A percentile compares a stretch with the other conserved stretches of the same genome.
These are phyloP conservation scores for Sugiyamaella floridensis DNA, from an alignment of 805 yeast genomes.

Conservation along the genomic window DNA sequence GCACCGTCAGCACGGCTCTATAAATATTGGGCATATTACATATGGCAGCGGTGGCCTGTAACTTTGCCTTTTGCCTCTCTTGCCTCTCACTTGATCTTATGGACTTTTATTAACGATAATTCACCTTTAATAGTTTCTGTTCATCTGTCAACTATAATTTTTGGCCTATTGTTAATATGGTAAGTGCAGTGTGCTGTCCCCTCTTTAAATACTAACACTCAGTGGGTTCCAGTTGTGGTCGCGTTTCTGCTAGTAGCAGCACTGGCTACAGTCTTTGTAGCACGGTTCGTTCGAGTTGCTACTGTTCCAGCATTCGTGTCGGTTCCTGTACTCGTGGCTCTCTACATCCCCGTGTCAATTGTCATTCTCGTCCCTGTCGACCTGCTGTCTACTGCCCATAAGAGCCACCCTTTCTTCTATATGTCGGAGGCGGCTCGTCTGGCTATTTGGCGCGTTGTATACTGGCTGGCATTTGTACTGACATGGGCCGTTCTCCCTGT, in stretches of 20 bases:
- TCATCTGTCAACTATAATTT: too few species aligned
- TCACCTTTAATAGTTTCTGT: too few species aligned
- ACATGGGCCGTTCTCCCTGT: constrained; percentile 75
- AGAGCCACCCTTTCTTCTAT: constrained; percentile 38
- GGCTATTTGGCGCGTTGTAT: constrained; percentile 64
- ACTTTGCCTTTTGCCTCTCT: too few species aligned
- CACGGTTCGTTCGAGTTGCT: constrained; percentile 32
- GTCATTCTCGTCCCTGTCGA: constrained; percentile 71
- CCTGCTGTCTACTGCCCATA: constrained; percentile 47
- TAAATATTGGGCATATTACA: too few species aligned
- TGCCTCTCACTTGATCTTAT: too few species aligned
- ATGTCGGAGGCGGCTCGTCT: constrained; percentile 44
- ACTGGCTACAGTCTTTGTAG: constrained; percentile 25
- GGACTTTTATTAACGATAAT: too few species aligned
- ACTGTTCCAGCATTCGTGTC: constrained; percentile 39
- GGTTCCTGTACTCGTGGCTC: constrained; percentile 47
- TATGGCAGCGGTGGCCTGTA: too few species aligned
- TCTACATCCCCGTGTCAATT: constrained; percentile 69
- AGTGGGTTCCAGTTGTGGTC: background rate
- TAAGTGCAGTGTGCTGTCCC: too few species aligned
- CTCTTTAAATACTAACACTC: background rate
- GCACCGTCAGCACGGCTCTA: too few species aligned
- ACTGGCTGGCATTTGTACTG: constrained; percentile 73
- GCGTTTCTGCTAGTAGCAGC: constrained; percentile 24
- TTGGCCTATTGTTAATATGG: too few species aligned